These are phyloP conservation scores for Buddleja alternifolia DNA, from an alignment of 257 asterid species.

Conservation along the genomic window DNA sequence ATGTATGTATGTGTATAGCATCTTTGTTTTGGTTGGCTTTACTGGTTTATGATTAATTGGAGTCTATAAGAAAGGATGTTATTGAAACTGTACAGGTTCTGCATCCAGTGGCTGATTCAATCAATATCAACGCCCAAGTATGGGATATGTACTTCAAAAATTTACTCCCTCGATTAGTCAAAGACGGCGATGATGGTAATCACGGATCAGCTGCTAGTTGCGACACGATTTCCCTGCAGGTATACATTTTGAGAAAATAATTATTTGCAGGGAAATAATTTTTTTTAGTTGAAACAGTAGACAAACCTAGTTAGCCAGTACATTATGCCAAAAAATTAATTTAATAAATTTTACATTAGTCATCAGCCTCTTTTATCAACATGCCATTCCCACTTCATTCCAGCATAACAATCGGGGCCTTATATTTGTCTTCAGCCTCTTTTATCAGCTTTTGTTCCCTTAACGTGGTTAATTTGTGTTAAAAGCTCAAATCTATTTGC, in stretches of 20 bases:
- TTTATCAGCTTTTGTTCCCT: background rate
- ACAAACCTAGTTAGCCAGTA: background rate
- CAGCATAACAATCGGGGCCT: too few species aligned
- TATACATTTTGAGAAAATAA: slow-evolving; percentile 19
- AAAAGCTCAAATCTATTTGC: slow-evolving; percentile 19
- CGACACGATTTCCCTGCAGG: slow-evolving; percentile 96
- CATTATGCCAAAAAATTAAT: background rate
- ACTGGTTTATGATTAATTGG: background rate
- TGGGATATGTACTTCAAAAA: slow-evolving; percentile 87
- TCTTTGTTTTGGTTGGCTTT: background rate
- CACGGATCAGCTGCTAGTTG: slow-evolving; percentile 84
- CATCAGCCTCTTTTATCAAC: too few species aligned
- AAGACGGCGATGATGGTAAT: slow-evolving; percentile 84
- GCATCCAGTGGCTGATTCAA: slow-evolving; percentile 72
- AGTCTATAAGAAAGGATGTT: slow-evolving; percentile 7
- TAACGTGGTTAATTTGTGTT: background rate
- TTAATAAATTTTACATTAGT: background rate
- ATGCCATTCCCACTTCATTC: too few species aligned
- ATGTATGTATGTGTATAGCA: background rate
- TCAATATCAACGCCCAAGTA: slow-evolving; percentile 73
- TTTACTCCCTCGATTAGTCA: slow-evolving; percentile 79
- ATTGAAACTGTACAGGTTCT: slow-evolving; percentile 57
- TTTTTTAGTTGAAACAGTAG: background rate
- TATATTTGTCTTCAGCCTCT: slow-evolving; percentile 8
- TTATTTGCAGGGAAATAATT: background rate